Evolutionary conservation across 768 basidiomycete genomes (phyloP).

Genomic region (Pleurotus pulmonarius): DNA sequence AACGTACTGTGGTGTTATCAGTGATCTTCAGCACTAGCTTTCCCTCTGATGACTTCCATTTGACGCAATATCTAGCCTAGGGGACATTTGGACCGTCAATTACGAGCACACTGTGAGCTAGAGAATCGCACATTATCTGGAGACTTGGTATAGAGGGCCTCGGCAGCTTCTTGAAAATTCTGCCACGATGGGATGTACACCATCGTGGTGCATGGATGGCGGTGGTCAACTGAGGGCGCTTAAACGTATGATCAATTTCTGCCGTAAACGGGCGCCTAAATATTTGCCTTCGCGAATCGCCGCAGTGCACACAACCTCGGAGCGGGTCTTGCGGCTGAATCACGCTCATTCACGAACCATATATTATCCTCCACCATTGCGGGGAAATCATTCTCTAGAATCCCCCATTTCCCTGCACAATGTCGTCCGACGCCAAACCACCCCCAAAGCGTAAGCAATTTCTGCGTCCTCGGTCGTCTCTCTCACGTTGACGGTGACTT

Average conservation of each 20-base stretch:
- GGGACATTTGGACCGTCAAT: not conserved
- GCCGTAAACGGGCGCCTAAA: not conserved
- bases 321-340: constrained; percentile 9
- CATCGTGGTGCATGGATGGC: constrained; percentile 39
- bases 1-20: constrained; percentile 79
- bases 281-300: constrained; percentile 1
- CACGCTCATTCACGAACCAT: constrained; percentile 7
- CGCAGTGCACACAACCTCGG: not conserved
- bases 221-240: constrained; percentile 5
- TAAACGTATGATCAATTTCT: not conserved
- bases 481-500: not conserved
- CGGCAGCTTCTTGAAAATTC: constrained; percentile 87
- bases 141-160: constrained; percentile 75
- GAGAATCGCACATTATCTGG: constrained; percentile 61
- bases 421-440: constrained; percentile 7
- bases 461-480: constrained; percentile 8
- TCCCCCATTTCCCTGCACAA: not conserved
- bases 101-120: too few species aligned
- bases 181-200: constrained; percentile 91
- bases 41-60: constrained; percentile 84
- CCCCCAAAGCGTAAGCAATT: constrained; percentile 8
- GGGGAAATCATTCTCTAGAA: not conserved
- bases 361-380: not conserved
- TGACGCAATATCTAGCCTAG: constrained; percentile 87
- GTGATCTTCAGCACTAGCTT: constrained; percentile 93